A percentile compares a stretch with the other conserved stretches of the same genome.
phyloP scores from a whole-genome alignment of 257 asterid genomes.

The Solanum phureja region DNA sequence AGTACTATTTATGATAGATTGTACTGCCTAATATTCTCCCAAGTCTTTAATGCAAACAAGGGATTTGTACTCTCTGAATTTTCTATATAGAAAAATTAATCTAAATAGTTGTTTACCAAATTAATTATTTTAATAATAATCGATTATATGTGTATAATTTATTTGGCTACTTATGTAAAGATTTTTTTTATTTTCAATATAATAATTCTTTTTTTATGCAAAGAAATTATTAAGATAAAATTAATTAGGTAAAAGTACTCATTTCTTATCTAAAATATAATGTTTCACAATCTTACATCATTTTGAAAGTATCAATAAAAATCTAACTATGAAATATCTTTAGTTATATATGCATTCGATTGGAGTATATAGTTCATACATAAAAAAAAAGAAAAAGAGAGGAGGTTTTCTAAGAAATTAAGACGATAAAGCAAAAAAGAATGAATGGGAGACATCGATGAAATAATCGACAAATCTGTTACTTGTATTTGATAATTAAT shows the following conservation, averaged over 20 bases:
- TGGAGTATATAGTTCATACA: background rate
- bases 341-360: background rate
- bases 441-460: background rate
- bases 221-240: background rate
- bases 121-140: too few relatives aligned
- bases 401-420: background rate
- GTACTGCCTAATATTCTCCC: background rate
- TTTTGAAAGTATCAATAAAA: background rate
- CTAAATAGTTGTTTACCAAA: background rate
- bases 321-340: background rate
- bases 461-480: background rate
- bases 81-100: background rate
- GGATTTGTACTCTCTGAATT: background rate
- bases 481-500: background rate
- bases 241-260: background rate
- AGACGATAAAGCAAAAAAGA: background rate
- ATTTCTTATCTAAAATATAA: background rate
- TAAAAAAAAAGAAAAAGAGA: background rate
- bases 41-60: background rate
- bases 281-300: background rate
- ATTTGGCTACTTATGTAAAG: background rate
- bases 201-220: background rate
- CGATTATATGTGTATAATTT: background rate
- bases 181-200: background rate
- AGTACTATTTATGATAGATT: background rate